A percentile compares a stretch with the other conserved stretches of the same genome.
phyloP scores from a whole-genome alignment of 345 rosid species.

The Camelina hispida region DNA sequence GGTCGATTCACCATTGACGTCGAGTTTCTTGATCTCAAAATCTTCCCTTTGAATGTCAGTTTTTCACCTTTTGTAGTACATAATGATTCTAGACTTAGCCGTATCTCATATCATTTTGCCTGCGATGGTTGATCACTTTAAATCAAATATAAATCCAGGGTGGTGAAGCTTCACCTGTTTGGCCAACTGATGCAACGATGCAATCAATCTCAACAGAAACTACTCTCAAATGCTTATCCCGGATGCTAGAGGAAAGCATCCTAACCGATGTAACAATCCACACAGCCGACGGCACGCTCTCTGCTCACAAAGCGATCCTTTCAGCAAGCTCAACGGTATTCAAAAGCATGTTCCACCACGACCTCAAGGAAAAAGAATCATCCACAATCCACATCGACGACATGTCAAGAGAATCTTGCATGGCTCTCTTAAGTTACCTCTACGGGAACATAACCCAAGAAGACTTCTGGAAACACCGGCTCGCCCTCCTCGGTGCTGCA shows the following conservation, averaged over 20 bases:
- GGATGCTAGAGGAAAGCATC: slow-evolving; percentile 84
- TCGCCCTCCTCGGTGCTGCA: slow-evolving; percentile 75
- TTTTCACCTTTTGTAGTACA: no score
- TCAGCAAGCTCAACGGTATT: slow-evolving; percentile 90
- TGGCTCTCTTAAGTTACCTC: slow-evolving; percentile 74
- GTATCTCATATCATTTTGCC: no score
- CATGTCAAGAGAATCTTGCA: slow-evolving; percentile 86
- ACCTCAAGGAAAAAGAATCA: slow-evolving; percentile 91
- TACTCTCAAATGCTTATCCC: slow-evolving; percentile 74
- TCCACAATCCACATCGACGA: slow-evolving; percentile 81
- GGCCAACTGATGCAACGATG: slow-evolving; percentile 73
- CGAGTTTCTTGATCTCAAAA: slow-evolving; percentile 90
- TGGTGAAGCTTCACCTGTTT: slow-evolving; percentile 67
- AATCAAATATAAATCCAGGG: slow-evolving; percentile 51
- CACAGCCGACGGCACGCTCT: slow-evolving; percentile 73
- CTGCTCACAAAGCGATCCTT: slow-evolving; percentile 87
- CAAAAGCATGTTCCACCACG: slow-evolving; percentile 85
- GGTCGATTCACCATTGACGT: slow-evolving; percentile 87
- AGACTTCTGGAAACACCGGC: slow-evolving; percentile 92
- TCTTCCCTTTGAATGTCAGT: slow-evolving; percentile 71
- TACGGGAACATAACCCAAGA: slow-evolving; percentile 82
- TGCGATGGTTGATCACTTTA: not conserved
- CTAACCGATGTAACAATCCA: slow-evolving; percentile 77
- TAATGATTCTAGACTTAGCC: no score
- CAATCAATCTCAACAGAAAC: slow-evolving; percentile 64